Base-by-base conservation (phyloP, 371 early-diverging fungal species). In the Apophysomyces ossiformis region DNA sequence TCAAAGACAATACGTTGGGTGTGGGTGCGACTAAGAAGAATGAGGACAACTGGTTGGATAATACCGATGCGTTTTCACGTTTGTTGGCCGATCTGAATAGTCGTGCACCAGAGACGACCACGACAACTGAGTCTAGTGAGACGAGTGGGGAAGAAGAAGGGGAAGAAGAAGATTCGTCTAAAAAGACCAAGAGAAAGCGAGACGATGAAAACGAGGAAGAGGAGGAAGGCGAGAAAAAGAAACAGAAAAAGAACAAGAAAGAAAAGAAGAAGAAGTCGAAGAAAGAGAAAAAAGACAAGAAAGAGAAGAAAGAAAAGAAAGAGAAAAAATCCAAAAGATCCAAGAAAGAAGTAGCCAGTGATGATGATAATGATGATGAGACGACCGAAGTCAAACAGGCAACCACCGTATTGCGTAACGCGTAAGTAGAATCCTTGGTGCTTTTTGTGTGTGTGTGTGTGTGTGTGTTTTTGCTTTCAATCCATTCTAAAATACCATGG, bases 31-130 rank as follows among this genome's bases (percentile, higher is more conserved):
- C 90, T 54, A 88, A 86, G 68, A 94, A 93, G 43, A 87, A 89
- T 4, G 82, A 79, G n/a, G 93, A 96, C 68, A 96, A 97, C 75
- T 96, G 97, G 97, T 86, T 96, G n/a, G 94, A 90, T 35, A 93
- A 95, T 70, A 89, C 95, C 16, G 89, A 87, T 64, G 97, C 93
- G 2, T 96, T 95, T 71, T 87, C 89, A n/a, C 82, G 82, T 43
- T 82, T 98, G n/a, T 81, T 98, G 69, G 88, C 85, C 39, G 87
- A 89, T 38, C 76, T 97, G 41, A 95, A 87, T 57, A 83, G 75
- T 46, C 83, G 81, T 74, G 74, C 56, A 57, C 63, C 2, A 70
- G 76, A 54, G 60, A 68, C 32, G 2, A 26, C 32, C 32, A 2
- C 32, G 32, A 26, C 32, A 3, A 26, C 56, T 35, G 67, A 50